Percentiles rank a stretch among this genome's conserved stretches.
phyloP scores from a whole-genome alignment of 257 asterid genomes.

The Solanum sitiens region DNA sequence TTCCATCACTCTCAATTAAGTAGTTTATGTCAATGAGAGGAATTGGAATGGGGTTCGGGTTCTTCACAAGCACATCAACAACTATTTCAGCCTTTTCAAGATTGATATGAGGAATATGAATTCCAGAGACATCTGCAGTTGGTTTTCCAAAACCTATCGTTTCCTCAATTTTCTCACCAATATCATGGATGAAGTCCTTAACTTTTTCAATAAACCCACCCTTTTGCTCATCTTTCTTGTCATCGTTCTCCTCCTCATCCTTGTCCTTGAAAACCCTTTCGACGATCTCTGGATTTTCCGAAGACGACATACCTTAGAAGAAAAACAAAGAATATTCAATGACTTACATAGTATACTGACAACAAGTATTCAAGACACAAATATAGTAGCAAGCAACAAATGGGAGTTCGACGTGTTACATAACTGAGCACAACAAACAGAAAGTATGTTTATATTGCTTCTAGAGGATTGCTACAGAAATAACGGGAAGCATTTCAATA shows the following conservation, averaged over 20 bases:
- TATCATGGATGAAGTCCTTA: conserved; percentile 80
- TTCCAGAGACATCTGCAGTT: conserved; percentile 77
- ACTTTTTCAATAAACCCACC: conserved; percentile 79
- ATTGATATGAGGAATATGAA: conserved; percentile 74
- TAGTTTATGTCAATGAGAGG: conserved; percentile 92
- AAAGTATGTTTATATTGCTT: neutral
- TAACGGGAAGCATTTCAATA: neutral
- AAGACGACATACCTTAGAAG: conserved; percentile 57
- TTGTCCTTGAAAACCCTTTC: conserved; percentile 43
- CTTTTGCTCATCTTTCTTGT: conserved; percentile 30
- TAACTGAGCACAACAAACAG: neutral
- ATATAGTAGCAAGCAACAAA: neutral
- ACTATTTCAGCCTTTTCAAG: conserved; percentile 77
- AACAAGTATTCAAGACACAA: neutral
- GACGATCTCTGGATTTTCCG: conserved; percentile 39
- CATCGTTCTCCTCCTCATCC: neutral
- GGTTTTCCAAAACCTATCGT: conserved; percentile 93
- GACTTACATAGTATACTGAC: neutral
- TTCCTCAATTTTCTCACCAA: conserved; percentile 94
- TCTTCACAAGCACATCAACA: conserved; percentile 64
- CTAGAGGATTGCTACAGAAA: neutral
- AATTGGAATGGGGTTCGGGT: conserved; percentile 90
- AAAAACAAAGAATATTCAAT: neutral
- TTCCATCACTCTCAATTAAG: conserved; percentile 75
- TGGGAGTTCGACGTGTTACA: neutral